A percentile compares a stretch with the other conserved stretches of the same genome.
Conservation (phyloP, 2,329 filamentous ascomycete species). For the Sclerotinia glacialis region DNA sequence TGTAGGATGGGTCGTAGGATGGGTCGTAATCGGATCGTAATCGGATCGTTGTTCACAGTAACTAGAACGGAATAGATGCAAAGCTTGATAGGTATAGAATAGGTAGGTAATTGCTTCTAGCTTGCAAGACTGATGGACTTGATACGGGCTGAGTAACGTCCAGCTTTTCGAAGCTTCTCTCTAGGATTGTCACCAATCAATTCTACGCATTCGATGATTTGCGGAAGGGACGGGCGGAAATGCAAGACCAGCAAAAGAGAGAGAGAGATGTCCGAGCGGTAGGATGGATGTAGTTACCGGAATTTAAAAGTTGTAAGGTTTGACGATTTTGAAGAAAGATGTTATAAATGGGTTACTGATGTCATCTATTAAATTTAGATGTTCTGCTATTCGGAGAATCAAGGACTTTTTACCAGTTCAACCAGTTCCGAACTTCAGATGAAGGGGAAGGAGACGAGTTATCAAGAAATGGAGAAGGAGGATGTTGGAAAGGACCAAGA, state of each 20-base stretch:
- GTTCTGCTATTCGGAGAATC: neutral
- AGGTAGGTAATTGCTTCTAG: neutral
- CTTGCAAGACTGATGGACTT: neutral
- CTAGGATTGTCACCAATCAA: slow-evolving; percentile 1
- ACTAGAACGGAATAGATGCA: neutral
- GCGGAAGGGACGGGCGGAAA: slow-evolving; percentile 1
- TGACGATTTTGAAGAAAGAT: neutral
- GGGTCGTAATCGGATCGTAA: slow-evolving; percentile 6
- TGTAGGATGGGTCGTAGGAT: neutral
- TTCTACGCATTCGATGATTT: neutral
- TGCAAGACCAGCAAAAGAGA: neutral
- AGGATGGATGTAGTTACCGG: slow-evolving; percentile 1
- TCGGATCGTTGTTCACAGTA: neutral
- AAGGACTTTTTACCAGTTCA: too few relatives aligned
- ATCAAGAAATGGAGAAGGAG: neutral
- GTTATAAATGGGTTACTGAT: neutral
- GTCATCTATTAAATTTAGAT: neutral
- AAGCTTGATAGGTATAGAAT: slow-evolving; percentile 1
- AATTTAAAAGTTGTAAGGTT: neutral
- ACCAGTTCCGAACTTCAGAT: neutral
- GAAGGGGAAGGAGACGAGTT: too few relatives aligned
- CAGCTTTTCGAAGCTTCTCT: slow-evolving; percentile 10
- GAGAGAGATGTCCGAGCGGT: slow-evolving; percentile 2
- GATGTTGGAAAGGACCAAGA: neutral
- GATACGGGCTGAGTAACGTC: slow-evolving; percentile 13